Evolutionary conservation across 768 basidiomycete species (phyloP), one percentile per base, ranked within the genome.

Genomic region (Leccinum imitatum): DNA sequence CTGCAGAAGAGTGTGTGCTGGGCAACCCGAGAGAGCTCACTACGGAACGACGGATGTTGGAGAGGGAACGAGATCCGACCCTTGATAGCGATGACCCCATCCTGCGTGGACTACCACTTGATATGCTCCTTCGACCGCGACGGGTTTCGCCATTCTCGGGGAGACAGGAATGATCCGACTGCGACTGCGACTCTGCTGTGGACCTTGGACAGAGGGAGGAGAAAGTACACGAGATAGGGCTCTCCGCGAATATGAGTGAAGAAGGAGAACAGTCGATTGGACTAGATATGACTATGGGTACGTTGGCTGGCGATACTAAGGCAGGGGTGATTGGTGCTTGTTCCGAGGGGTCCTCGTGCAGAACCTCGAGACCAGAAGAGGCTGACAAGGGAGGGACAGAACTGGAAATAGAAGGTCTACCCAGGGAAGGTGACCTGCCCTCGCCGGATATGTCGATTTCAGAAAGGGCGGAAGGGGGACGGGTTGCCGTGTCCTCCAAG

Each of bases 31-130:
- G 59, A 5, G 65, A 76, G 31, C 78, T 78, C 5, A 76, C 71
- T 4, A 80, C 68, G 0, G 81, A 78, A 50, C 81, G 79, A 27
- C 80, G 78, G 17, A 84, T 69, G 65, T 79, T 82, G 50, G 72
- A 69, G 35, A 82, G 65, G 6, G 80, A 81, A 13, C 71, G 67
- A 3, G 77, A 68, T 8, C 78, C 69, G 4, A 78, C 64, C 33
- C 61, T 70, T 14, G 73, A 69, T 1, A 74, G 59, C 0, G 68
- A 35, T 3, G 59, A 27, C 14, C 62, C 56, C 0, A 56, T 21
- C 41, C 14, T 61, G 51, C 59, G 62, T 13, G 59, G 55, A 50
- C 67, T 66, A 33, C 62, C 60, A 25, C 48, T 35, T 4, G 69
- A 65, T n/a, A 66, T 66, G 1, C 23, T 63, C 13, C 69, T 64